Percentiles rank a stretch among this genome's conserved stretches.
These are phyloP conservation scores for Danielia oregonensis DNA, from an alignment of 805 yeast species.

Conservation along the genomic window DNA sequence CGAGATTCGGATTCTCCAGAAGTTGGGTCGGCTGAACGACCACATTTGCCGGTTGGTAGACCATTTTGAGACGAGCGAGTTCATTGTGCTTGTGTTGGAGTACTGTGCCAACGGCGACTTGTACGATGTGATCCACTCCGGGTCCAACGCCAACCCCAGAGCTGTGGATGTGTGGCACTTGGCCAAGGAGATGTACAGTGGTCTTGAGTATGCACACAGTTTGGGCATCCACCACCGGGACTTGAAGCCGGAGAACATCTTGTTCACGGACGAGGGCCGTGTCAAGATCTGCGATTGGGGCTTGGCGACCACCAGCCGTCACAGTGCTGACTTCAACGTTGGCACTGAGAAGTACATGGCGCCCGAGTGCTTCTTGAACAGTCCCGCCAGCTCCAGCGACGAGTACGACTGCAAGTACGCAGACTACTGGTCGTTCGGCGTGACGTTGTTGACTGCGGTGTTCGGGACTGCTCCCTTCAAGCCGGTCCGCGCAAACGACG, in stretches of 20 bases:
- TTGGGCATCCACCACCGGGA: slow-evolving; percentile 66
- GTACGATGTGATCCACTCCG: slow-evolving; percentile 49
- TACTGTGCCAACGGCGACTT: slow-evolving; percentile 65
- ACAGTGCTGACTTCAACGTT: slow-evolving; percentile 35
- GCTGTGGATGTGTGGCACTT: slow-evolving; percentile 31
- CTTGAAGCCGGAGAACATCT: slow-evolving; percentile 68
- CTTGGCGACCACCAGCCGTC: slow-evolving; percentile 40
- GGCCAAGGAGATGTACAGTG: slow-evolving; percentile 49
- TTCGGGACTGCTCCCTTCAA: slow-evolving; percentile 55
- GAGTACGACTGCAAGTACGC: slow-evolving; percentile 42
- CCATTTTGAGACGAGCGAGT: slow-evolving; percentile 50
- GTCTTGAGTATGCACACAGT: slow-evolving; percentile 53
- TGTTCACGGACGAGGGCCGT: slow-evolving; percentile 47
- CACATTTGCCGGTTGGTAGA: slow-evolving; percentile 59
- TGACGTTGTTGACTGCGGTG: slow-evolving; percentile 46
- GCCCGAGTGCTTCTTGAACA: slow-evolving; percentile 41
- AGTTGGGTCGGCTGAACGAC: slow-evolving; percentile 39
- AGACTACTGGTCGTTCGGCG: slow-evolving; percentile 56
- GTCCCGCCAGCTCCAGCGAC: slow-evolving; percentile 9
- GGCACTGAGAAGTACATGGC: slow-evolving; percentile 64
- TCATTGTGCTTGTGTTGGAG: slow-evolving; percentile 58
- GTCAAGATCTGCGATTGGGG: slow-evolving; percentile 77
- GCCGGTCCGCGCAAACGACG: slow-evolving; percentile 16
- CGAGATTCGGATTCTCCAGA: slow-evolving; percentile 44
- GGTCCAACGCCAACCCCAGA: slow-evolving; percentile 9